phyloP scores from a whole-genome alignment of 2,329 filamentous ascomycete species.

The Fusarium piperis region DNA sequence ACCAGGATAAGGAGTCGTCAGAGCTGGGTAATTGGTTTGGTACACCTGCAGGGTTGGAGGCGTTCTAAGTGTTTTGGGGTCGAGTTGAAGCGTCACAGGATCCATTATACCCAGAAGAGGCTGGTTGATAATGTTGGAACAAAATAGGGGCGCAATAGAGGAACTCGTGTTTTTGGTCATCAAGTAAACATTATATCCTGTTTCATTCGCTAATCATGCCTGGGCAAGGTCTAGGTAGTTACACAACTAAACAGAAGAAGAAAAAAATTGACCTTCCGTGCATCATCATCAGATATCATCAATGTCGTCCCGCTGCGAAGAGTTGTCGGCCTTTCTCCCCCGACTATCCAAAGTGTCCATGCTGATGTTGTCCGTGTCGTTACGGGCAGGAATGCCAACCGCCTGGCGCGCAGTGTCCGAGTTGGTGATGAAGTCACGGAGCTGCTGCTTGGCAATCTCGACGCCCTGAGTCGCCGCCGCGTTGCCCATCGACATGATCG shows the following conservation, averaged over 20 bases:
- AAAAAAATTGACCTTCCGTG: slow-evolving; percentile 19
- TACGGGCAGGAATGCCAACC: slow-evolving; percentile 74
- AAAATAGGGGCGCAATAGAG: slow-evolving; percentile 7
- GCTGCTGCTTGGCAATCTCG: slow-evolving; percentile 89
- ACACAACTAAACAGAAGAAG: slow-evolving; percentile 19
- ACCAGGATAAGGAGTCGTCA: slow-evolving; percentile 58
- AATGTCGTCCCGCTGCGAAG: slow-evolving; percentile 54
- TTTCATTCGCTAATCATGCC: slow-evolving; percentile 35
- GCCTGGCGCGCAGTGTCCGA: slow-evolving; percentile 88
- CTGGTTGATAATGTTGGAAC: background rate
- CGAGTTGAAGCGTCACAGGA: background rate
- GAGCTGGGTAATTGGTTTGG: slow-evolving; percentile 89
- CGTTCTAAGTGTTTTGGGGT: slow-evolving; percentile 64
- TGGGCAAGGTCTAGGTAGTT: slow-evolving; percentile 12
- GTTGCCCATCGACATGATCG: slow-evolving; percentile 94
- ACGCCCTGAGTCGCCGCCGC: slow-evolving; percentile 87
- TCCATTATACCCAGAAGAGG: background rate
- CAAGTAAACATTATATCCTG: slow-evolving; percentile 45
- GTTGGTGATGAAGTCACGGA: slow-evolving; percentile 88
- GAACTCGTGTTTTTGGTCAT: slow-evolving; percentile 9
- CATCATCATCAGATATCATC: slow-evolving; percentile 67
- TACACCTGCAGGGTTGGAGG: slow-evolving; percentile 71
- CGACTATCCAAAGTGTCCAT: slow-evolving; percentile 69
- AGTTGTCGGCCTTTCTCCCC: slow-evolving; percentile 60
- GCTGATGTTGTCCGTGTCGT: slow-evolving; percentile 60